Evolutionary conservation across 1,284 basidiomycete species (phyloP).

Genomic region (Ustilago xerochloae): DNA sequence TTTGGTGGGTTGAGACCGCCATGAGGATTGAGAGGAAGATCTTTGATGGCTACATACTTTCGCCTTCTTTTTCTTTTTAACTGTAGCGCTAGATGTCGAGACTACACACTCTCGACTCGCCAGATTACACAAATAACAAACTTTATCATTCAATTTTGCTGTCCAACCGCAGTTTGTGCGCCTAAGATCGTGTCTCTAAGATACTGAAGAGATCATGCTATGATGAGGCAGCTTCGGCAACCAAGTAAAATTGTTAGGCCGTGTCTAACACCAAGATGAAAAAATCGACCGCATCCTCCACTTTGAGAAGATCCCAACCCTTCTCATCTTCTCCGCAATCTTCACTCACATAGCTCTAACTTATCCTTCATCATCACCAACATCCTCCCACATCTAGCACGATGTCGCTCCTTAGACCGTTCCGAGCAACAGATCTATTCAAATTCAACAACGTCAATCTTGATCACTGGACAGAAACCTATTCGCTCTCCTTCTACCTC

Average conservation of each 20-base stretch:
- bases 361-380: not conserved
- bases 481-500: slow-evolving; percentile 85
- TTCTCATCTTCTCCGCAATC: not conserved
- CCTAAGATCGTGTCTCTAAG: no score
- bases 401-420: slow-evolving; percentile 85
- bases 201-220: no score
- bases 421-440: slow-evolving; percentile 87
- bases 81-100: slow-evolving; percentile 1
- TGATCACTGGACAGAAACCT: slow-evolving; percentile 94
- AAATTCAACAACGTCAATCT: slow-evolving; percentile 92
- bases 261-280: no score
- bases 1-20: slow-evolving; percentile 3
- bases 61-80: not conserved
- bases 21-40: not conserved
- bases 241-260: not conserved
- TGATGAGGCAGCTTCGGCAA: no score
- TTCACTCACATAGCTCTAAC: not conserved
- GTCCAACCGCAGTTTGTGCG: no score
- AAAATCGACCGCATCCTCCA: not conserved
- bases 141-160: no score
- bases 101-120: not conserved
- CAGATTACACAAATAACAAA: not conserved
- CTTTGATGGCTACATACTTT: not conserved
- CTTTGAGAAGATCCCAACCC: not conserved
- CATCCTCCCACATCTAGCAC: not conserved